Base-by-base conservation (phyloP, 176 grass and related monocot species). In the Bonia amplexicaulis region DNA sequence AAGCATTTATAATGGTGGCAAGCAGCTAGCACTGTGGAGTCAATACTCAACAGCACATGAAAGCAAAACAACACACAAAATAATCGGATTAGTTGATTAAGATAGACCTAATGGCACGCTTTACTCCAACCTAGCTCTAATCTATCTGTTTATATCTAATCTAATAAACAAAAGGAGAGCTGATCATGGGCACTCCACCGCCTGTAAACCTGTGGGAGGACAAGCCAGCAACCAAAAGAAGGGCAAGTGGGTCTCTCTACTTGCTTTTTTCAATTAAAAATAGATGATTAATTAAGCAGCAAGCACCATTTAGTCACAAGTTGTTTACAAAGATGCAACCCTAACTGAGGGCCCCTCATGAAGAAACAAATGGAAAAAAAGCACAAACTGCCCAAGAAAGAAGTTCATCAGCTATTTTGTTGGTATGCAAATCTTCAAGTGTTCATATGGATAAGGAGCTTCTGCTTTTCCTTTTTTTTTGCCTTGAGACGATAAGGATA, bases 151-250 rank as follows among this genome's bases (percentile, higher is more conserved):
- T 60, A 73, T 60, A 73, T 80, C 67, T 64, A 84, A 65, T 76
- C 55, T 82, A 85, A 79, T 85, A 39, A 19, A 59, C 39, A 84
- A 41, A 80, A 58, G 15, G 41, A 39, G 57, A n/a, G 54, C 3
- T 40, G 77, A 71, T 82, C 58, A 86, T 87, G 79, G 80, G n/a
- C 27, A 83, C 89, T 87, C 84, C 88, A 90, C 88, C 88, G 66
- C 55, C 25, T 78, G 74, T 90, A 47, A 66, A 73, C 79, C 10
- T 66, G 59, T 73, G 48, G 73, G 73, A 90, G 52, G 74, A 83
- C 80, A 90, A 67, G 76, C 82, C 79, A 83, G 39, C 73, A 90
- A 79, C 84, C 75, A 86, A 90, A 90, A 90, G 79, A 86, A 74
- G 57, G 79, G 39, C 37, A 79, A 90, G 79, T 90, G 84, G 73